Conservation (phyloP, 129 eudicot genomes). For the Flaveria robusta region DNA sequence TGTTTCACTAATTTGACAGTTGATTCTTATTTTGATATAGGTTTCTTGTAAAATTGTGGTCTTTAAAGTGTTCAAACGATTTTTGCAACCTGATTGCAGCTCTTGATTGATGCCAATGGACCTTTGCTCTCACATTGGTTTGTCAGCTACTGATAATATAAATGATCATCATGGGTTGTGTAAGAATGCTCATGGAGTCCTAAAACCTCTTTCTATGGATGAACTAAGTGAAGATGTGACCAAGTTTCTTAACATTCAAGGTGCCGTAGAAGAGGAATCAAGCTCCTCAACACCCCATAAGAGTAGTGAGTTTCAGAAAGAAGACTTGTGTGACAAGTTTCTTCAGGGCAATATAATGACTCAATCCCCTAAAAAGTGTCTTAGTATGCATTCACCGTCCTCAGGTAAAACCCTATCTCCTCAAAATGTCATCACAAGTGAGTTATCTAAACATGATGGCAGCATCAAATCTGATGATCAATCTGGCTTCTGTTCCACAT, state of each 20-base stretch:
- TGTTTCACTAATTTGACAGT: constrained; percentile 14
- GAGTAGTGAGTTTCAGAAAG: constrained; percentile 27
- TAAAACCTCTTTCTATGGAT: constrained; percentile 39
- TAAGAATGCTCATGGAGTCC: constrained; percentile 28
- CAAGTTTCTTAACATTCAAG: constrained; percentile 48
- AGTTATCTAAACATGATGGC: constrained; percentile 27
- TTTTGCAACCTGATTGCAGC: constrained; percentile 27
- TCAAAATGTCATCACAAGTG: constrained; percentile 31
- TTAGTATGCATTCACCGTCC: constrained; percentile 53
- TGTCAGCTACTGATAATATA: constrained; percentile 42
- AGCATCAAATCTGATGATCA: constrained; percentile 26
- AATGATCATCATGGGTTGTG: constrained; percentile 36
- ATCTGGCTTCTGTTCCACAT: constrained; percentile 40
- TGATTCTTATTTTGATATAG: constrained; percentile 20
- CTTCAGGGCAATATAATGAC: constrained; percentile 14
- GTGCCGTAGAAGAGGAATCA: constrained; percentile 26
- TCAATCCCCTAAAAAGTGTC: constrained; percentile 39
- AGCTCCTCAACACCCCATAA: constrained; percentile 27
- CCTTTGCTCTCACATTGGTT: constrained; percentile 38
- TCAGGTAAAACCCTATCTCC: constrained; percentile 20
- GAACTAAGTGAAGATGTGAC: constrained; percentile 48
- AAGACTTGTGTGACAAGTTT: constrained; percentile 31
- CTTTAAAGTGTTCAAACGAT: constrained; percentile 7
- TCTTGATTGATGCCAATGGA: constrained; percentile 50
- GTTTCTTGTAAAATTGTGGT: constrained; percentile 11